Base-by-base conservation (phyloP, 2,329 filamentous ascomycete genomes). In the Gaeumannomyces tritici region DNA sequence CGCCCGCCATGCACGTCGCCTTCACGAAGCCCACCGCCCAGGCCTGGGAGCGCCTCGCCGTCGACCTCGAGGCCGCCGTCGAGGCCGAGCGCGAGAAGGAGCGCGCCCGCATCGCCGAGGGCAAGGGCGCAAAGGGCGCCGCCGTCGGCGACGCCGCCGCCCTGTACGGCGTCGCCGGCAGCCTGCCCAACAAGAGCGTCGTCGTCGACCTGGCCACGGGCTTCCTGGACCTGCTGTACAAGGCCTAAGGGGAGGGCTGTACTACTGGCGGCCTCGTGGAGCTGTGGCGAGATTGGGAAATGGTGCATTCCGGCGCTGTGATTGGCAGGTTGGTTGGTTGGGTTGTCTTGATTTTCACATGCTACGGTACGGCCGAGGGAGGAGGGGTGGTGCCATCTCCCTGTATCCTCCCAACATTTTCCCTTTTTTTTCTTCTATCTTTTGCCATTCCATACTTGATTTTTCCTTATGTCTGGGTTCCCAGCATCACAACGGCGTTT, bases 111-210 rank as follows among this genome's bases (percentile, higher is more conserved):
- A 79, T 85, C 56, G 87, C 85, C 1, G 86, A 91, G 76, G 88
- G 88, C 13, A 89, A 87, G 75, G 81, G 81, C 0, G 75, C 77
- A 35, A 83, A 87, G 74, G 87, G 86, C 47, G 85, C 87, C 73
- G 86, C 84, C 28, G 82, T 86, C 68, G 91, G 91, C 1, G 90
- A 96, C 73, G 87, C 91, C 18, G 90, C 91, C 1, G 93, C 93
- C 5, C 77, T 99, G 65, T 99, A 99, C 75, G 95, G 95, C 62
- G 93, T 99, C 63, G 95, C 95, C 0, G 95, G 95, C 7, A 96
- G 90, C 70, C 76, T 99, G 74, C 95, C 95, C 1, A 96, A 99
- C 73, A 98, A 98, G 83, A 91, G 89, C 68, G 88, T 99, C 42
- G 92, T 99, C 35, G 90, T 91, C 67, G 91, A 96, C 69, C 77